Conservation (phyloP, 352 stramenopile genomes). For the Sclerospora graminicola region DNA sequence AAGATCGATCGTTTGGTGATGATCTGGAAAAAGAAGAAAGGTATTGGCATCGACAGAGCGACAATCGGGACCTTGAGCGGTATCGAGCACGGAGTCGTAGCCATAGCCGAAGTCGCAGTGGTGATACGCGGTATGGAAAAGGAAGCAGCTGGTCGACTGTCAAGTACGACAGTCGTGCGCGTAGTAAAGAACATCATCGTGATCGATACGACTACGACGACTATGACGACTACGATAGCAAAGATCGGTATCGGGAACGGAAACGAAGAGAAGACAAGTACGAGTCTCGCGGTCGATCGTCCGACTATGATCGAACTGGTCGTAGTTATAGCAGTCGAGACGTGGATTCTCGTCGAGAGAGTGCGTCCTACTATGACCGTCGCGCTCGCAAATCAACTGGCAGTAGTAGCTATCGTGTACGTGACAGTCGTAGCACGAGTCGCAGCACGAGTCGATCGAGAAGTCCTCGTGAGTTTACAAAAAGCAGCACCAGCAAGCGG, state of each 20-base stretch:
- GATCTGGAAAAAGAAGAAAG: constrained; percentile 14
- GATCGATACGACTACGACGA: constrained; percentile 28
- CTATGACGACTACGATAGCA: constrained; percentile 18
- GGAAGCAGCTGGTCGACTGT: constrained; percentile 3
- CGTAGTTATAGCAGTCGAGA: constrained; percentile 25
- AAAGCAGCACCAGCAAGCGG: constrained; percentile 22
- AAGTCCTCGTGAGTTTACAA: constrained; percentile 20
- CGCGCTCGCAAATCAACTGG: constrained; percentile 17
- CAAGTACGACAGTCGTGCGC: constrained; percentile 12
- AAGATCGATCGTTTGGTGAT: constrained; percentile 10
- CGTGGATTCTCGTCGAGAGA: constrained; percentile 24
- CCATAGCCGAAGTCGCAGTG: constrained; percentile 10
- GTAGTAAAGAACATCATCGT: constrained; percentile 18
- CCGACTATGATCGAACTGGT: constrained; percentile 15
- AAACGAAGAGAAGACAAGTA: constrained; percentile 21
- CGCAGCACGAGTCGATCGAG: constrained; percentile 26
- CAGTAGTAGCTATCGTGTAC: constrained; percentile 7
- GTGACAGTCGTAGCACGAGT: constrained; percentile 27
- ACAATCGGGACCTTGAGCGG: constrained; percentile 12
- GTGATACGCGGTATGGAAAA: constrained; percentile 4
- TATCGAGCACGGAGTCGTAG: constrained; percentile 17
- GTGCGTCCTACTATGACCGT: constrained; percentile 22
- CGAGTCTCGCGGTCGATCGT: constrained; percentile 16
- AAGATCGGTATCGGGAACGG: constrained; percentile 20
- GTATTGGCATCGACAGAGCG: constrained; percentile 2